Conservation (phyloP, 768 basidiomycete genomes). For the Panaeolus cyanescens region DNA sequence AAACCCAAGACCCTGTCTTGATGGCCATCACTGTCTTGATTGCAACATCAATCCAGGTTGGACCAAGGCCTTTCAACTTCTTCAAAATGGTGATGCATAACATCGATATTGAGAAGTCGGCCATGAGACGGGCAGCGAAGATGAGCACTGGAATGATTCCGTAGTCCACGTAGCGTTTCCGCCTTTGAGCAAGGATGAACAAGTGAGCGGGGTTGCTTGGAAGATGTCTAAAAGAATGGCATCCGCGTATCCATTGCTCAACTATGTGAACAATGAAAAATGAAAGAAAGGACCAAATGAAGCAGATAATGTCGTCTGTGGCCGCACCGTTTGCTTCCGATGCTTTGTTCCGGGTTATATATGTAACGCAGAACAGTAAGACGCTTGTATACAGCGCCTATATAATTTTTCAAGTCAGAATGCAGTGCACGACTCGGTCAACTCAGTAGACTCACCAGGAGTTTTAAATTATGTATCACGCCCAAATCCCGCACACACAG, state of each 20-base stretch:
- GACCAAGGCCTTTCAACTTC: background rate
- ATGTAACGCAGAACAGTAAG: background rate
- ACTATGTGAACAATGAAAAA: background rate
- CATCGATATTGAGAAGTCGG: background rate
- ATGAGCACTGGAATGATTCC: background rate
- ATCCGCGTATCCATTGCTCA: background rate
- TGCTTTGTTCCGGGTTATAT: too few relatives aligned
- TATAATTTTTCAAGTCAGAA: background rate
- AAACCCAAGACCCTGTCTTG: background rate
- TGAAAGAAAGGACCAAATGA: background rate
- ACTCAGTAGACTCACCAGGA: background rate
- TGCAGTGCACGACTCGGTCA: too few relatives aligned
- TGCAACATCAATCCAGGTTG: background rate
- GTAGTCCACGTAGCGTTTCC: background rate
- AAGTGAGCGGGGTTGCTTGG: background rate
- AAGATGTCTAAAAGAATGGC: background rate
- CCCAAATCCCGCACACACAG: background rate
- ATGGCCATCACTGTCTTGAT: background rate
- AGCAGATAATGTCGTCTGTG: background rate
- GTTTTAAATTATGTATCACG: background rate
- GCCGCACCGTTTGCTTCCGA: too few relatives aligned
- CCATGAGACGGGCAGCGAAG: background rate
- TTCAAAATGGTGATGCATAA: background rate
- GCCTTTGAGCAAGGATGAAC: background rate
- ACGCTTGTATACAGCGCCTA: background rate